A percentile compares a stretch with the other conserved stretches of the same genome.
Evolutionary conservation across 2,329 filamentous ascomycete genomes (phyloP).

Genomic region (Bimuria novae-zelandiae): DNA sequence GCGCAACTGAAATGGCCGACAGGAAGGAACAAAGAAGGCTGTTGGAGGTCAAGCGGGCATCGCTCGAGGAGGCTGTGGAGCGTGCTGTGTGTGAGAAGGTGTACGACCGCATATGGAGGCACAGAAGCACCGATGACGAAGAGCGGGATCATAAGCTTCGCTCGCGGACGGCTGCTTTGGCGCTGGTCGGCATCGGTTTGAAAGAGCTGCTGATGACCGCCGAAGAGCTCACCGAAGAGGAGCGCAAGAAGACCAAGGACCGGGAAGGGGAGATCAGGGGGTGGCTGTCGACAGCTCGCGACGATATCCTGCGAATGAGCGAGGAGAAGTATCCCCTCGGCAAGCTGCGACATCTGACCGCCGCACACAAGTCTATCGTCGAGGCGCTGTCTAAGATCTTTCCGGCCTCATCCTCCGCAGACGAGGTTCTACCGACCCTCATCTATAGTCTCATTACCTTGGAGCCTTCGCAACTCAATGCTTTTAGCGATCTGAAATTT

Average conservation of each 20-base stretch:
- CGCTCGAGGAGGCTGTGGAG: slow-evolving; percentile 90
- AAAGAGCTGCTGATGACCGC: slow-evolving; percentile 71
- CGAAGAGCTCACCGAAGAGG: slow-evolving; percentile 59
- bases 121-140: slow-evolving; percentile 89
- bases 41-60: slow-evolving; percentile 74
- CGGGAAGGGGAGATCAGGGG: slow-evolving; percentile 69
- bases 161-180: slow-evolving; percentile 88
- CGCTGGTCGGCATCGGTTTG: slow-evolving; percentile 88
- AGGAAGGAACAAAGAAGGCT: slow-evolving; percentile 77
- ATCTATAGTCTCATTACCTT: slow-evolving; percentile 96
- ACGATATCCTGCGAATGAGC: slow-evolving; percentile 79
- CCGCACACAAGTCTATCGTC: slow-evolving; percentile 91
- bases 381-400: slow-evolving; percentile 74
- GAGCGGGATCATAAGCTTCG: slow-evolving; percentile 92
- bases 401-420: slow-evolving; percentile 81
- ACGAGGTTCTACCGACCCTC: slow-evolving; percentile 94
- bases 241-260: slow-evolving; percentile 59
- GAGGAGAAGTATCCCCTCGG: slow-evolving; percentile 85
- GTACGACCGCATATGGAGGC: slow-evolving; percentile 87
- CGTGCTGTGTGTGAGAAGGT: slow-evolving; percentile 79
- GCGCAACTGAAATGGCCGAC: slow-evolving; percentile 79
- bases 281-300: slow-evolving; percentile 70
- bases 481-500: slow-evolving; percentile 93
- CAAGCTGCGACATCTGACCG: slow-evolving; percentile 86
- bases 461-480: slow-evolving; percentile 80